phyloP scores from a whole-genome alignment of 140 eudicot genomes.

The Oenanthe javanica region DNA sequence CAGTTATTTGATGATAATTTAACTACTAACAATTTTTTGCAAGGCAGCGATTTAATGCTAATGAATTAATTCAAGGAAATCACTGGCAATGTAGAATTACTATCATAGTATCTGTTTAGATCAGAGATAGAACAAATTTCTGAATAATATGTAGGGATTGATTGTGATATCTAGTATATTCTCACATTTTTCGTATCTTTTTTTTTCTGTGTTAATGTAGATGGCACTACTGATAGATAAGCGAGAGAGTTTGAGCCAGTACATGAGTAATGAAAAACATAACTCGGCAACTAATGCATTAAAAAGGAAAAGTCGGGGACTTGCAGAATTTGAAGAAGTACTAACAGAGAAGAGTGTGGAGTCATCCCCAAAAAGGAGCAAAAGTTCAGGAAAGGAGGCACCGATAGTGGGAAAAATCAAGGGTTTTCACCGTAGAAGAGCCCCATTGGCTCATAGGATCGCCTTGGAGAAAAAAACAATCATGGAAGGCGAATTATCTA shows the following conservation, averaged over 20 bases:
- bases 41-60: neutral
- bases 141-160: neutral
- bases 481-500: slow-evolving; percentile 7
- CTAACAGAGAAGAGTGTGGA: slow-evolving; percentile 11
- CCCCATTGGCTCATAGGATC: slow-evolving; percentile 2
- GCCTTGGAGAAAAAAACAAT: slow-evolving; percentile 1
- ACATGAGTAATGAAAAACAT: slow-evolving; percentile 21
- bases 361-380: slow-evolving; percentile 22
- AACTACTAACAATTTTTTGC: neutral
- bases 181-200: neutral
- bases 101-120: neutral
- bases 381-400: slow-evolving; percentile 19
- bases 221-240: slow-evolving; percentile 41
- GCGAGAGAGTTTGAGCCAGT: slow-evolving; percentile 26
- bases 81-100: neutral
- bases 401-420: slow-evolving; percentile 9
- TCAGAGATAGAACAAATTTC: neutral
- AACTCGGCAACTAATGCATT: slow-evolving; percentile 13
- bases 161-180: neutral
- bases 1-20: neutral
- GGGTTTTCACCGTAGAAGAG: slow-evolving; percentile 9
- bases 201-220: slow-evolving; percentile 4
- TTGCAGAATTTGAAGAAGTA: slow-evolving; percentile 16
- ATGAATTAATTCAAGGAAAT: neutral
- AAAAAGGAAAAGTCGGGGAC: slow-evolving; percentile 30